Evolutionary conservation across 176 grass and related monocot species (phyloP).

Genomic region (Triticum aestivum): IWGSC_CS_RefSeq_v2.1 NC_057811.1:39412307-39412806

Average conservation of each 20-base stretch:
- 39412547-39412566: not conserved
- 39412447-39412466: too few relatives aligned
- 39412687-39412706: too few relatives aligned
- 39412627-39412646: too few relatives aligned
- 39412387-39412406: not conserved
- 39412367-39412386: not conserved
- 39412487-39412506: not conserved
- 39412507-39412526: not conserved
- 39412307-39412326: too few relatives aligned
- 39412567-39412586: too few relatives aligned
- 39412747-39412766: constrained; percentile 18
- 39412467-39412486: not conserved
- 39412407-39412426: not conserved
- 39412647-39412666: too few relatives aligned
- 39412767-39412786: constrained; percentile 20
- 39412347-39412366: not conserved
- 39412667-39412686: too few relatives aligned
- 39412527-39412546: not conserved
- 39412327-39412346: too few relatives aligned
- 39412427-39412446: too few relatives aligned
- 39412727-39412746: constrained; percentile 5
- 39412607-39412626: too few relatives aligned
- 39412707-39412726: too few relatives aligned
- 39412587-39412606: too few relatives aligned
- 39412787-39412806: constrained; percentile 17